Percentiles rank a stretch among this genome's conserved stretches.
These are phyloP conservation scores for Aspergillus sp. DNA, from an alignment of 2,329 filamentous ascomycete species.

Conservation along the genomic window DNA sequence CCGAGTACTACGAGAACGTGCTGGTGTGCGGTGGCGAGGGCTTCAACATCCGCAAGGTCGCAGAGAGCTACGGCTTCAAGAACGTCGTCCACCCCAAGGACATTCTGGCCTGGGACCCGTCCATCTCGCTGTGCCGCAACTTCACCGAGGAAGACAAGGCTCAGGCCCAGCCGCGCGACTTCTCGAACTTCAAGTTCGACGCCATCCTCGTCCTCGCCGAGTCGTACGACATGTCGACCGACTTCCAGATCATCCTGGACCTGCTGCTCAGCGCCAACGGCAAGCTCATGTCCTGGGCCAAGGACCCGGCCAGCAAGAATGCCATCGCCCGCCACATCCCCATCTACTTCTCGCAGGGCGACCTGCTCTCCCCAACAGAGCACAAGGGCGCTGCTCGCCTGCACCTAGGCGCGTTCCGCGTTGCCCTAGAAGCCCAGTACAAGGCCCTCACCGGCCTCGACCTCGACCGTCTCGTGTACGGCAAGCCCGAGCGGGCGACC, in stretches of 20 bases:
- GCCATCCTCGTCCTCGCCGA: conserved; percentile 75
- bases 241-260: conserved; percentile 76
- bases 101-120: conserved; percentile 68
- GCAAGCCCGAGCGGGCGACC: conserved; percentile 72
- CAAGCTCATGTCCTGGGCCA: conserved; percentile 62
- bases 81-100: conserved; percentile 73
- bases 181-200: conserved; percentile 69
- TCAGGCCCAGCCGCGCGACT: conserved; percentile 68
- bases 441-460: conserved; percentile 65
- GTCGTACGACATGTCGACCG: conserved; percentile 71
- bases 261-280: conserved; percentile 68
- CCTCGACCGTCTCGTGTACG: conserved; percentile 73
- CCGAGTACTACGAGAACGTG: conserved; percentile 75
- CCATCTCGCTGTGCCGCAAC: conserved; percentile 66
- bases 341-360: conserved; percentile 71
- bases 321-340: conserved; percentile 63
- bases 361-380: conserved; percentile 64
- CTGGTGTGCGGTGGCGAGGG: conserved; percentile 74
- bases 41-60: conserved; percentile 71
- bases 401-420: conserved; percentile 72
- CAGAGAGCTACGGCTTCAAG: conserved; percentile 72
- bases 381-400: conserved; percentile 64
- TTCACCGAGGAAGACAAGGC: conserved; percentile 68
- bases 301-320: conserved; percentile 51
- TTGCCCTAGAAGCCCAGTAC: conserved; percentile 67